Base-by-base conservation (phyloP, 2,329 filamentous ascomycete species). In the Hirsutella rhossiliensis region DNA sequence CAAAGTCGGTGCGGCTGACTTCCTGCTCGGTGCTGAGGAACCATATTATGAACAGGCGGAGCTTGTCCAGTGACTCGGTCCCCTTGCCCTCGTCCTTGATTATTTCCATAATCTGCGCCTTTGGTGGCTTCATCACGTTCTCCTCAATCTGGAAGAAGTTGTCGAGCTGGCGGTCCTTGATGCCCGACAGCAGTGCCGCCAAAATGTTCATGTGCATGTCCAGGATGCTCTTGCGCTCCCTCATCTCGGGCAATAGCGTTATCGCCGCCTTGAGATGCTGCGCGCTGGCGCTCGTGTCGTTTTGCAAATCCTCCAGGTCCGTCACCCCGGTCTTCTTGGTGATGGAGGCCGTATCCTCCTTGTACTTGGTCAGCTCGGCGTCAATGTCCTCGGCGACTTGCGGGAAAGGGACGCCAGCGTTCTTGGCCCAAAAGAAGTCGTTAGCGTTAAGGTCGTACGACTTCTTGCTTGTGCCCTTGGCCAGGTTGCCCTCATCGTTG, bases 121-220 rank as follows among this genome's bases (percentile, higher is more conserved):
- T 94, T 42, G 82, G 87, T 62, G 95, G 87, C 65, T 94, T 96
- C 61, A 82, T 83, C 49, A 96, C 84, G 52, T 82, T 87, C 62
- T 97, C 90, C 61, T 98, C 94, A 6, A 95, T 70, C 59, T 97
- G 87, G 67, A 94, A 98, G 64, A 86, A 98, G 60, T 92, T 92
- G 60, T 98, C 92, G 6, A 98, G 72, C 62, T 97, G 89, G 15
- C 92, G 81, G 54, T 94, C 87, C 60, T 97, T 96, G 63, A 97
- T 95, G 1, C 88, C 89, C 0, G 68, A 73, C 36, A 81, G 58
- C 3, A 81, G 61, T 1, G 87, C 86, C 2, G 89, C 90, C 4
- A 94, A 73, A 47, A 97, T 95, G 60, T 94, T 96, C 92, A 98
- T 98, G 62, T 98, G 92, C 85, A 96, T 97, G 59, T 96, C 92